Percentiles rank a stretch among this genome's conserved stretches.
phyloP scores from a whole-genome alignment of 768 basidiomycete genomes.

The Boletus rubescentipes region DNA sequence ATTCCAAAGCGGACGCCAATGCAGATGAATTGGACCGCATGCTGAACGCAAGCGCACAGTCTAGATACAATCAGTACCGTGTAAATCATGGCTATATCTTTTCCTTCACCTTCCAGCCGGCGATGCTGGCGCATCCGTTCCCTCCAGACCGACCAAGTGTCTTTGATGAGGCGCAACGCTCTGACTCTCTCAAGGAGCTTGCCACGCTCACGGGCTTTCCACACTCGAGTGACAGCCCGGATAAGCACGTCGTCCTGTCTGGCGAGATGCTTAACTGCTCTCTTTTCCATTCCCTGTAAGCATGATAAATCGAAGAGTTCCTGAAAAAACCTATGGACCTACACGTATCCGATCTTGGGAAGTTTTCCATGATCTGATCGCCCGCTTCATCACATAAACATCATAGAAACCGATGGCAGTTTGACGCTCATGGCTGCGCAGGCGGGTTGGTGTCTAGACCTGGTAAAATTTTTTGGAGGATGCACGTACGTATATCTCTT shows the following conservation, averaged over 20 bases:
- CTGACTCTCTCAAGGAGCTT: slow-evolving; percentile 54
- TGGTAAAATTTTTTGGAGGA: neutral
- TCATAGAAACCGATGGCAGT: slow-evolving; percentile 46
- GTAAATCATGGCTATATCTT: neutral
- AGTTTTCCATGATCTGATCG: slow-evolving; percentile 56
- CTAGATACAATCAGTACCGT: slow-evolving; percentile 32
- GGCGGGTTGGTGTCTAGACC: slow-evolving; percentile 4
- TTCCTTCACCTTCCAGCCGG: slow-evolving; percentile 45
- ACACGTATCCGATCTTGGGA: slow-evolving; percentile 51
- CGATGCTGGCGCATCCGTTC: slow-evolving; percentile 39
- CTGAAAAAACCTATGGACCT: slow-evolving; percentile 20
- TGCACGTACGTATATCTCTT: slow-evolving; percentile 50
- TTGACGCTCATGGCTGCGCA: slow-evolving; percentile 43
- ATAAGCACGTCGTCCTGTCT: slow-evolving; percentile 59
- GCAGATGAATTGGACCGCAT: slow-evolving; percentile 43
- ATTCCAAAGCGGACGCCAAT: slow-evolving; percentile 37
- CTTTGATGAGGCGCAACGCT: slow-evolving; percentile 43
- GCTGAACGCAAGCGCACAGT: slow-evolving; percentile 50
- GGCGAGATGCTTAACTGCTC: slow-evolving; percentile 54
- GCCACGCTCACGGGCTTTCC: slow-evolving; percentile 69
- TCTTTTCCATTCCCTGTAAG: slow-evolving; percentile 53
- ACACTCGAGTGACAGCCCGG: slow-evolving; percentile 58
- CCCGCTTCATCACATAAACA: slow-evolving; percentile 41
- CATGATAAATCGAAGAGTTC: slow-evolving; percentile 10
- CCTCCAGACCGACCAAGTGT: slow-evolving; percentile 52